Percentiles rank a stretch among this genome's conserved stretches.
Evolutionary conservation across 768 basidiomycete genomes (phyloP).

Genomic region (Solioccasus polychromus): DNA sequence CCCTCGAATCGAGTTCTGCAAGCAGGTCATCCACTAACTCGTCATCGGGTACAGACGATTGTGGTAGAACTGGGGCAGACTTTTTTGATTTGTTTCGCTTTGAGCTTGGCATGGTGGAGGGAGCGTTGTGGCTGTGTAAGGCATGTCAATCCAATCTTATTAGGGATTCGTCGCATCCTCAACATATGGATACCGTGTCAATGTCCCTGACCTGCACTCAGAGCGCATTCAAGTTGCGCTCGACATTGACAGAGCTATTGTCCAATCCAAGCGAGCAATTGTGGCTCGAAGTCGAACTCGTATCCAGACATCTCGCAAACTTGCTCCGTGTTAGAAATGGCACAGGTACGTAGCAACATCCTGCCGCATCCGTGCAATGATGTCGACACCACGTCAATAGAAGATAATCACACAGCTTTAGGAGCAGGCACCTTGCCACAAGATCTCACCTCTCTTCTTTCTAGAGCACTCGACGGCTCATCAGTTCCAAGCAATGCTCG

Average conservation of each 20-base stretch:
- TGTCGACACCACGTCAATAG: slow-evolving; percentile 36
- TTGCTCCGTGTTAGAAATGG: slow-evolving; percentile 55
- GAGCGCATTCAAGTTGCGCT: slow-evolving; percentile 31
- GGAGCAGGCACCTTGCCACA: slow-evolving; percentile 65
- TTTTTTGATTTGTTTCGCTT: slow-evolving; percentile 62
- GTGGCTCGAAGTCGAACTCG: slow-evolving; percentile 53
- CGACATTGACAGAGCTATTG: slow-evolving; percentile 33
- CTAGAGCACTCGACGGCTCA: slow-evolving; percentile 49
- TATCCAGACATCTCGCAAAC: slow-evolving; percentile 60
- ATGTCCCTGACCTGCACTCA: slow-evolving; percentile 22
- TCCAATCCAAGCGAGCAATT: slow-evolving; percentile 29
- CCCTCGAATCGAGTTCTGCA: slow-evolving; percentile 67
- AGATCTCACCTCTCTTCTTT: slow-evolving; percentile 59
- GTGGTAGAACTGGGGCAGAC: slow-evolving; percentile 30
- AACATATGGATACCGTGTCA: slow-evolving; percentile 18
- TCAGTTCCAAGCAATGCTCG: slow-evolving; percentile 44
- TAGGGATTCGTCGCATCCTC: neutral
- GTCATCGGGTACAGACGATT: slow-evolving; percentile 39
- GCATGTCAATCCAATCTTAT: slow-evolving; percentile 9
- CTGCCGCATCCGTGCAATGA: neutral
- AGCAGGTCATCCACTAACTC: slow-evolving; percentile 74
- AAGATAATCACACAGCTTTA: slow-evolving; percentile 67
- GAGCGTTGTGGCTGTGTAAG: slow-evolving; percentile 15
- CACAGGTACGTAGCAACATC: slow-evolving; percentile 38
- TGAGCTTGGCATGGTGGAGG: slow-evolving; percentile 23